Conservation (phyloP, 1,284 basidiomycete species). For the Trichosporon ovoides region DNA sequence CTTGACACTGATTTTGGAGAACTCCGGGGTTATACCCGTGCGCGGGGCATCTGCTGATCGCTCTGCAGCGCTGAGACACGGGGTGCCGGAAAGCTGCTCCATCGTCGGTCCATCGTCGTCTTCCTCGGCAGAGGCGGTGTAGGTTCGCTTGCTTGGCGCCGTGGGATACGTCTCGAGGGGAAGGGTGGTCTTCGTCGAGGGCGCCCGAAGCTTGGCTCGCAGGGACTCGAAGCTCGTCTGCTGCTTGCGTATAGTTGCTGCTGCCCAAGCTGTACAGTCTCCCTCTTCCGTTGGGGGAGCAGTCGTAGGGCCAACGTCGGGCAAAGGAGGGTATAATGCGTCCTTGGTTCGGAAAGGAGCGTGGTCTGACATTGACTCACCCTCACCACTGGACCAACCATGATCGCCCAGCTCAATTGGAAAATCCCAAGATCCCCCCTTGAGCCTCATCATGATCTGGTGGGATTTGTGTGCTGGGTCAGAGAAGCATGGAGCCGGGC, state of each 20-base stretch:
- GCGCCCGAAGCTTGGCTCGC: background rate
- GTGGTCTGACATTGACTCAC: background rate
- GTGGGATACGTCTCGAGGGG: no score
- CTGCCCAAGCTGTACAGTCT: background rate
- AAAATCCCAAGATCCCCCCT: background rate
- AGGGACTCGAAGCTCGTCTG: background rate
- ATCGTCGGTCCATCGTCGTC: no score
- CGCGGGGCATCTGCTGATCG: background rate
- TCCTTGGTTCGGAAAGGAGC: background rate
- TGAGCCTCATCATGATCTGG: background rate
- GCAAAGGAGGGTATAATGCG: background rate
- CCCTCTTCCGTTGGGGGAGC: background rate
- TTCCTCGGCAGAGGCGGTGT: no score
- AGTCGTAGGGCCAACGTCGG: background rate
- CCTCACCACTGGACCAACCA: background rate
- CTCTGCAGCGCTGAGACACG: background rate
- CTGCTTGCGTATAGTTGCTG: background rate
- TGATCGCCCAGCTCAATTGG: background rate
- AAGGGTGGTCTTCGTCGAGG: background rate
- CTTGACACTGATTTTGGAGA: background rate
- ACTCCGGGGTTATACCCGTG: background rate
- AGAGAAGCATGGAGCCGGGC: no score
- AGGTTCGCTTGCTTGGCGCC: no score
- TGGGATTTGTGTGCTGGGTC: background rate
- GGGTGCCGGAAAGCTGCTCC: background rate